These are phyloP conservation scores for Tetrahymena thermophila DNA, from an alignment of 73 alveolate genomes.

Conservation along the genomic window DNA sequence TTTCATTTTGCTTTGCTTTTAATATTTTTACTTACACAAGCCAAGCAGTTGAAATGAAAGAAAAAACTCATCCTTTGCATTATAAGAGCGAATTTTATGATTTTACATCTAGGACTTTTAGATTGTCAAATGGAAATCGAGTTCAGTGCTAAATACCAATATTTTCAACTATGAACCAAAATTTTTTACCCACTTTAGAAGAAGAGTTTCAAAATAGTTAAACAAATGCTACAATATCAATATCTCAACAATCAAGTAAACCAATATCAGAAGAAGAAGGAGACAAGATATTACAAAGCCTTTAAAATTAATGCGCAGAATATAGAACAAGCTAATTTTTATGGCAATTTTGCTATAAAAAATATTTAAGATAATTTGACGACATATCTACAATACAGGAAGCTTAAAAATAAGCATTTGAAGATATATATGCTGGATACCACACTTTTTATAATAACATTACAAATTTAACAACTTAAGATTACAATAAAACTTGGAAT, in stretches of 20 bases:
- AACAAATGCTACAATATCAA: neutral
- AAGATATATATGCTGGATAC: neutral
- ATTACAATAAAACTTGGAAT: neutral
- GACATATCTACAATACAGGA: neutral
- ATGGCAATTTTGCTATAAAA: neutral
- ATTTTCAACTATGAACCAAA: neutral
- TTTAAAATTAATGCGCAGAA: neutral
- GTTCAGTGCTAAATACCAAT: neutral
- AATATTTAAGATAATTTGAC: neutral
- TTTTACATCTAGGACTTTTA: neutral
- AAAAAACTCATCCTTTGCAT: neutral
- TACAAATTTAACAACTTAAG: neutral
- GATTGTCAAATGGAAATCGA: neutral
- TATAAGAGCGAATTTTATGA: neutral
- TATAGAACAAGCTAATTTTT: neutral
- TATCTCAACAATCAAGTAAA: neutral
- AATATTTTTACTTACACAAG: neutral
- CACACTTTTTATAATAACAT: neutral
- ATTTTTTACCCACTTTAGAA: neutral
- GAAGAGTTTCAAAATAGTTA: neutral
- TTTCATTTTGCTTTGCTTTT: neutral
- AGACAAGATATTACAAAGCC: neutral
- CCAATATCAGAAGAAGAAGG: neutral
- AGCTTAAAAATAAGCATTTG: neutral
- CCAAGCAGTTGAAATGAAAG: neutral